A percentile compares a stretch with the other conserved stretches of the same genome.
Evolutionary conservation across 2,329 filamentous ascomycete genomes (phyloP).

Genomic region (Colletotrichum sublineola): DNA sequence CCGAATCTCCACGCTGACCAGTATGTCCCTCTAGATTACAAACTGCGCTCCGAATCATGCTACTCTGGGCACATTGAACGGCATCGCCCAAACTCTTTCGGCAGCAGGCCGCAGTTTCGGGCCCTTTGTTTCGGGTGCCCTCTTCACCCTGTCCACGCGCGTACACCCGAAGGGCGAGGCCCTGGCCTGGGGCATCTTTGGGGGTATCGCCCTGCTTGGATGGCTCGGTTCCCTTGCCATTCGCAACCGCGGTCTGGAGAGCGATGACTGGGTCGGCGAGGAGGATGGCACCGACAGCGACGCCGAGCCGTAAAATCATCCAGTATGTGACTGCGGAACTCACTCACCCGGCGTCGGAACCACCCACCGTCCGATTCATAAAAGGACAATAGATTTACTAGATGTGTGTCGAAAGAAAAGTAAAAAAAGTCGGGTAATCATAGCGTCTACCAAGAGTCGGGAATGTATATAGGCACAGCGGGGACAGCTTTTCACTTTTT

Average conservation of each 20-base stretch:
- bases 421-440: conserved; percentile 25
- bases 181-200: conserved; percentile 89
- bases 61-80: conserved; percentile 90
- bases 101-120: conserved; percentile 90
- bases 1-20: neutral
- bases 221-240: conserved; percentile 87
- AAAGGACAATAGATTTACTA: conserved; percentile 11
- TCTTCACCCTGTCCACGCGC: conserved; percentile 84
- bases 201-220: conserved; percentile 82
- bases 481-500: neutral
- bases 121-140: conserved; percentile 86
- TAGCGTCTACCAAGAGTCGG: conserved; percentile 17
- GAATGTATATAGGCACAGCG: conserved; percentile 21
- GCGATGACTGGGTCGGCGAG: conserved; percentile 64
- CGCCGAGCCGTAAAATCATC: conserved; percentile 34
- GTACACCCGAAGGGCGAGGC: conserved; percentile 85
- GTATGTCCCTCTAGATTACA: conserved; percentile 74
- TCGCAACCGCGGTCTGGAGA: conserved; percentile 71
- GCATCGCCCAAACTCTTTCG: conserved; percentile 92
- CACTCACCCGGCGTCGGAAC: neutral
- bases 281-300: conserved; percentile 48
- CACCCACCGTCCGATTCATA: neutral
- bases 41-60: conserved; percentile 91
- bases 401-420: conserved; percentile 16
- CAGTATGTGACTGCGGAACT: neutral